Evolutionary conservation across 352 stramenopile species (phyloP), one percentile per base, ranked within the genome.

Genomic region (Globisporangium okanoganense): DNA sequence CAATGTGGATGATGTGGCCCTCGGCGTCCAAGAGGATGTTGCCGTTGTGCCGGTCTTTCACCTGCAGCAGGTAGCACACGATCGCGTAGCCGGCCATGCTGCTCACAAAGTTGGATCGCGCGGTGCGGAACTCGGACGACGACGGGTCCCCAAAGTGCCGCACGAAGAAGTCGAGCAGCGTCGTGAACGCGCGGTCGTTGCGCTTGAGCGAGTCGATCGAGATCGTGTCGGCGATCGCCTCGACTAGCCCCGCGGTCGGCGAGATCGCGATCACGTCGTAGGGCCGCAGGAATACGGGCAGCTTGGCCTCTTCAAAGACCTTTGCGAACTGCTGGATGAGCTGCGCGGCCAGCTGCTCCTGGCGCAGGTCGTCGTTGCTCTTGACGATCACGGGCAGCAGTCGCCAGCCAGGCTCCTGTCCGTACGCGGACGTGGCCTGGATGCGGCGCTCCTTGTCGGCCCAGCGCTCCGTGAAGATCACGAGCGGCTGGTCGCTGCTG

Each of bases 41-140:
- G 55, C 97, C 97, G 71, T 99, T 99, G 78, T 99, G 97, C 14
- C 97, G 79, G 68, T 99, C 97, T 78, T 99, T 99, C 65, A 99
- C 88, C 81, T 99, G 95, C 49, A 99, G 83, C 24, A 99, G 64
- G 72, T 98, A 99, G 69, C 90, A 98, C 51, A 99, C 81, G 48
- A 99, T 96, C 56, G 94, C 97, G 74, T 97, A 97, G 5, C 80
- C 83, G 8, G 87, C 89, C 65, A 96, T 87, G 38, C 73, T 90
- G 53, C 87, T 76, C 57, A 97, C 74, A 62, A 97, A 97, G 61
- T 91, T 97, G 16, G 87, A 79, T 50, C 93, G 81, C 13, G 92
- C 88, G 0, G 88, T 67, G 50, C 78, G 72, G 61, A 96, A 92
- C 54, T 84, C 77, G 8, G 76, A 76, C n/a, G 78, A 81, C 36